phyloP scores from a whole-genome alignment of 2,329 filamentous ascomycete species.

The Penicillium paneum region DNA sequence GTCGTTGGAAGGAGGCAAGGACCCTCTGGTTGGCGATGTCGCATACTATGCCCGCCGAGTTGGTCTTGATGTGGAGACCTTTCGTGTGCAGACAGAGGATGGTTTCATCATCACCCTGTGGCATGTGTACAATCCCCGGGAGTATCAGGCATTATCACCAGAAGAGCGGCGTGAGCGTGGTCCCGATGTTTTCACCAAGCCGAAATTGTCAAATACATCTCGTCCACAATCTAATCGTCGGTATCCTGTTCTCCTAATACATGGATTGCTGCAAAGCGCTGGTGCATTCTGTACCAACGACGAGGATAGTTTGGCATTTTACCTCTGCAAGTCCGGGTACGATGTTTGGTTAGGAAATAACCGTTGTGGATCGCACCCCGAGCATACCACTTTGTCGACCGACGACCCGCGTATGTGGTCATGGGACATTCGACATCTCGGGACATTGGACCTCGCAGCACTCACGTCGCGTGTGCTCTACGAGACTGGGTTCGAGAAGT shows the following conservation, averaged over 20 bases:
- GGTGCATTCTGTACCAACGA: conserved; percentile 90
- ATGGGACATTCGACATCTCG: conserved; percentile 96
- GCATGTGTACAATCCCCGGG: conserved; percentile 82
- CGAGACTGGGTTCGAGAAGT: conserved; percentile 78
- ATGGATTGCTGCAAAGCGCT: conserved; percentile 81
- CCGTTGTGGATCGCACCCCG: conserved; percentile 77
- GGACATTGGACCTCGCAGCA: conserved; percentile 80
- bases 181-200: conserved; percentile 60
- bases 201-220: conserved; percentile 28
- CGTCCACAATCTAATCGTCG: conserved; percentile 23
- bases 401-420: conserved; percentile 89
- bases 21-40: conserved; percentile 74
- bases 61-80: conserved; percentile 78
- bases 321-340: conserved; percentile 84
- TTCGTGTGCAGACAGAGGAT: conserved; percentile 86
- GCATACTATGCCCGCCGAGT: conserved; percentile 84
- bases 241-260: conserved; percentile 83
- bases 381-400: conserved; percentile 67
- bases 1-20: conserved; percentile 75
- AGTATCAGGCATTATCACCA: conserved; percentile 59
- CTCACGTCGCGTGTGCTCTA: conserved; percentile 73
- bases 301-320: conserved; percentile 85
- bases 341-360: conserved; percentile 97
- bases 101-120: conserved; percentile 86
- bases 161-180: conserved; percentile 48